Evolutionary conservation across 345 rosid species (phyloP), one percentile per base, ranked within the genome.

Genomic region (Tarenaya hassleriana): DNA sequence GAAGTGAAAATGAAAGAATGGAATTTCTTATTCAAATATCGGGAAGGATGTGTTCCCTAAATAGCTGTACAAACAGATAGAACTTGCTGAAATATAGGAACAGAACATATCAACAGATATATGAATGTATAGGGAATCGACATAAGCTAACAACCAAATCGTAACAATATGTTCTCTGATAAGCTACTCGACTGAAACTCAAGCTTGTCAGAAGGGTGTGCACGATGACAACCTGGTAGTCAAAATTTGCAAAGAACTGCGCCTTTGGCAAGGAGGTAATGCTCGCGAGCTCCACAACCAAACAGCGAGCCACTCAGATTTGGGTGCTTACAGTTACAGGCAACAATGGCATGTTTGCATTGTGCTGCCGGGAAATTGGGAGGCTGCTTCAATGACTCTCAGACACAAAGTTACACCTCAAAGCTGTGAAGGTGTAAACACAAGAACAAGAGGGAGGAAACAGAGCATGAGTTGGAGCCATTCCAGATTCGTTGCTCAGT

Each of bases 261-360:
- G 75, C 81, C 85, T 81, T 55, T 74, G 88, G 45, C n/a, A n/a
- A n/a, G n/a, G 56, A 73, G 33, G 69, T 17, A 41, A 80, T 55
- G 32, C 59, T 52, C 60, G 47, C 61, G 35, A 92, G 86, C 67
- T 78, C 90, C 75, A 78, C n/a, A n/a, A n/a, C 83, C 76, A 92
- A 72, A 65, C 67, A 52, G 60, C 64, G 77, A 49, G 79, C 51
- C 29, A 88, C 75, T 52, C 73, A n/a, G 70, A 49, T 68, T 75
- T 53, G 98, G 94, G 69, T 79, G 69, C 76, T 79, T 79, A 80
- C 96, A 92, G 51, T 79, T 79, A 80, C 96, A 92, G 51, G 82
- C 90, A 75, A 88, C 98, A 63, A 96, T 88, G 29, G 86, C 69
- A 49, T 74, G 76, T 60, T 79, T 74, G 71, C 96, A 88, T 18